Percentiles rank a stretch among this genome's conserved stretches.
Conservation (phyloP, 148 eudicot genomes). For the Spergularia marina region DNA sequence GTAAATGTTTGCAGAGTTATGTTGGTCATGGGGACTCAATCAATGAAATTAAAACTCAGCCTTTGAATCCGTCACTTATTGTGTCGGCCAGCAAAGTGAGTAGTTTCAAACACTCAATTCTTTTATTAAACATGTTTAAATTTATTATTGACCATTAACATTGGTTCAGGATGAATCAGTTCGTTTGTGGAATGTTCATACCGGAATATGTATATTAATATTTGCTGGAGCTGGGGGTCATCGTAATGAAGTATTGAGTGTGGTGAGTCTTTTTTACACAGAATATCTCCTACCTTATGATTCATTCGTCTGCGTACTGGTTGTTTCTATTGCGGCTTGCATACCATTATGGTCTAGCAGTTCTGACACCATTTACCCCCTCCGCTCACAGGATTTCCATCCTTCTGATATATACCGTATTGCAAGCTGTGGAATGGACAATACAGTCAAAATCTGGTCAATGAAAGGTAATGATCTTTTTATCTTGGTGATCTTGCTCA, state of each 20-base stretch:
- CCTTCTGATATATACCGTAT: slow-evolving; percentile 92
- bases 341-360: not conserved
- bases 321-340: not conserved
- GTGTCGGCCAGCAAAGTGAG: slow-evolving; percentile 98
- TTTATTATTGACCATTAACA: slow-evolving; percentile 12
- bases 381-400: slow-evolving; percentile 70
- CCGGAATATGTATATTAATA: slow-evolving; percentile 92
- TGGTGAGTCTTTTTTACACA: slow-evolving; percentile 47
- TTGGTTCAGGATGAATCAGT: slow-evolving; percentile 89
- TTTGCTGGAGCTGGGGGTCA: slow-evolving; percentile 99
- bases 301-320: not conserved
- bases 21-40: slow-evolving; percentile 98
- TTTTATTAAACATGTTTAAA: not conserved
- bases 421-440: slow-evolving; percentile 99
- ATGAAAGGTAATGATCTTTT: slow-evolving; percentile 65
- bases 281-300: not conserved
- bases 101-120: slow-evolving; percentile 3
- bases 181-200: slow-evolving; percentile 96
- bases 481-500: not conserved
- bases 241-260: slow-evolving; percentile 97
- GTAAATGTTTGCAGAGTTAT: slow-evolving; percentile 59
- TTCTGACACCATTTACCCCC: not conserved
- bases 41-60: slow-evolving; percentile 89
- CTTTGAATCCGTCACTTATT: slow-evolving; percentile 81
- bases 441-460: slow-evolving; percentile 96